Percentiles rank a stretch among this genome's conserved stretches.
phyloP scores from a whole-genome alignment of 2,329 filamentous ascomycete genomes.

The Pseudonectria foliicola region DNA sequence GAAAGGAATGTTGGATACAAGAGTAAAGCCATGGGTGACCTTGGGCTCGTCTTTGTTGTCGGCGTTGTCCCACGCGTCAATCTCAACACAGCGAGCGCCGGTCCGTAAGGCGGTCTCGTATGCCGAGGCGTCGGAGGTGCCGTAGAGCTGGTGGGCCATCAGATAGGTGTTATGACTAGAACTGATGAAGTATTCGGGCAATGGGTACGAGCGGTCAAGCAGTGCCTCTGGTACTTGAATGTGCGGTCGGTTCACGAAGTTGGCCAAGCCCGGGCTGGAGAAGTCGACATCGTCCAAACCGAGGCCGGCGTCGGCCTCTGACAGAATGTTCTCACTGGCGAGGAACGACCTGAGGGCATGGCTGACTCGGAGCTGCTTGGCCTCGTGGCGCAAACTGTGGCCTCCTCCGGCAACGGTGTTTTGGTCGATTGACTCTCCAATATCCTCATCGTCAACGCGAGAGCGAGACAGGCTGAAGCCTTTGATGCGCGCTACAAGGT shows the following conservation, averaged over 20 bases:
- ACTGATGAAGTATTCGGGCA: conserved; percentile 66
- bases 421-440: conserved; percentile 25
- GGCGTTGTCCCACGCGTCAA: conserved; percentile 64
- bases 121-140: conserved; percentile 52
- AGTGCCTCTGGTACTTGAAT: conserved; percentile 48
- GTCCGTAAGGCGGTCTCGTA: conserved; percentile 56
- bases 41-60: conserved; percentile 57
- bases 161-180: conserved; percentile 70
- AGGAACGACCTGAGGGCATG: conserved; percentile 50
- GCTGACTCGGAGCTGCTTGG: conserved; percentile 52
- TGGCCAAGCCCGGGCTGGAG: conserved; percentile 36
- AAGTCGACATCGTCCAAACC: conserved; percentile 31
- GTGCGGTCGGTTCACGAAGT: conserved; percentile 50
- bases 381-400: conserved; percentile 42
- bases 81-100: conserved; percentile 64
- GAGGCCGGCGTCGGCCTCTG: conserved; percentile 39
- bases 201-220: conserved; percentile 49
- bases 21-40: conserved; percentile 63
- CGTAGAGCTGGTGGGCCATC: conserved; percentile 61
- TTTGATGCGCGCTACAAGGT: conserved; percentile 23
- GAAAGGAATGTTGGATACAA: conserved; percentile 60
- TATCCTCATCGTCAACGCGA: conserved; percentile 26
- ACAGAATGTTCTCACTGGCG: conserved; percentile 43
- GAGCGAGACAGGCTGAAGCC: conserved; percentile 25
- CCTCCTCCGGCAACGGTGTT: conserved; percentile 52